Evolutionary conservation across 805 yeast species (phyloP).

Genomic region (Cyberlindnera mycetangii): DNA sequence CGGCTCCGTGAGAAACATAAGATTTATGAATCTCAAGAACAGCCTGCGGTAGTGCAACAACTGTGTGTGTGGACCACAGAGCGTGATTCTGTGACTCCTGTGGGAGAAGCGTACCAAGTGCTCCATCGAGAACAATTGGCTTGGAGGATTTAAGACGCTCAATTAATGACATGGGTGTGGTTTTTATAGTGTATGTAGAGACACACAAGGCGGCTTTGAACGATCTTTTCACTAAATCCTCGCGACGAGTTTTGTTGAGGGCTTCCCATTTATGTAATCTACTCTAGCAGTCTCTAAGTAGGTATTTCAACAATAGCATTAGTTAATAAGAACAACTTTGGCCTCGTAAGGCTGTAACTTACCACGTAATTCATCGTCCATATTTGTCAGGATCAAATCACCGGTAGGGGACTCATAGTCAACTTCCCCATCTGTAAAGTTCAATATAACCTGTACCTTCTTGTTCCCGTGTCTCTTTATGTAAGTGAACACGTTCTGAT

Average conservation of each 20-base stretch:
- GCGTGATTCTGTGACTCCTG: conserved; percentile 24
- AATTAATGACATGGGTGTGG: not conserved
- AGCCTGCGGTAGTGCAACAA: conserved; percentile 40
- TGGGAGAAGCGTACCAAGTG: conserved; percentile 24
- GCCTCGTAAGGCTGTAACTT: conserved; percentile 43
- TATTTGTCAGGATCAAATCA: conserved; percentile 34
- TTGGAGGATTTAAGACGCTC: conserved; percentile 3
- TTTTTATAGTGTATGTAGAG: too few species aligned
- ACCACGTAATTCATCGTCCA: conserved; percentile 24
- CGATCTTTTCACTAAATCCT: too few species aligned
- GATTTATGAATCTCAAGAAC: conserved; percentile 46
- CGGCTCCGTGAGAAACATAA: conserved; percentile 53
- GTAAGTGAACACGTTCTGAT: conserved; percentile 40
- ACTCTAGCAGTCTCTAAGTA: too few species aligned
- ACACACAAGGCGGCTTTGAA: too few species aligned
- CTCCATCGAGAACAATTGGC: conserved; percentile 25
- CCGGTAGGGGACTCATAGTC: conserved; percentile 33
- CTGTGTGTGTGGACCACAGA: conserved; percentile 60
- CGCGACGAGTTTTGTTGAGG: too few species aligned
- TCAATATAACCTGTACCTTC: conserved; percentile 39
- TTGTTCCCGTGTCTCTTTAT: conserved; percentile 35
- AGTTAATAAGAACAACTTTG: conserved; percentile 29
- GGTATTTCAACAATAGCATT: not conserved
- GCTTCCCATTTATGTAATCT: too few species aligned
- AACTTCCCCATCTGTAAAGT: conserved; percentile 36